Percentiles rank a stretch among this genome's conserved stretches.
Conservation (phyloP, 2,329 filamentous ascomycete genomes). For the Fusarium protoensiforme region DNA sequence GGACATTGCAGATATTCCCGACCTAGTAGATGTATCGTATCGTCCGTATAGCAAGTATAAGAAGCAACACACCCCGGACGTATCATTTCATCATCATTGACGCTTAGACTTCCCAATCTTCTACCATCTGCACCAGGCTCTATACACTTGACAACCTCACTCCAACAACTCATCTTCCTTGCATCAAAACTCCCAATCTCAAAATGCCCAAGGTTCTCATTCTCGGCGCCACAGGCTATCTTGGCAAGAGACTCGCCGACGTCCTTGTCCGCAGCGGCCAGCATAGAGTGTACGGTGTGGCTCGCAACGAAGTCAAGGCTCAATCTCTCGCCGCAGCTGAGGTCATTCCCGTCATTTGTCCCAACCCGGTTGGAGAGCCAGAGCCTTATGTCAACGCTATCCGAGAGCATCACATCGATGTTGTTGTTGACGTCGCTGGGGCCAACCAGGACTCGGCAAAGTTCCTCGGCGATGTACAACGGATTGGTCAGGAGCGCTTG, state of each 20-base stretch:
- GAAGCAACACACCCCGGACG: not conserved
- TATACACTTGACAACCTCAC: not conserved
- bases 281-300: not conserved
- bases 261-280: not conserved
- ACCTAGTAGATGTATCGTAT: rapidly evolving
- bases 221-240: not conserved
- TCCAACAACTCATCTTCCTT: not conserved
- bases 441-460: not conserved
- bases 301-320: not conserved
- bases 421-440: not conserved
- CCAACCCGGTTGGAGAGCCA: not conserved
- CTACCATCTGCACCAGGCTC: not conserved
- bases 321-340: not conserved
- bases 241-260: not conserved
- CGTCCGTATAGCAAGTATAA: not conserved
- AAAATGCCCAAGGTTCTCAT: not conserved
- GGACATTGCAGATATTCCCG: not conserved
- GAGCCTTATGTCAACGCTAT: not conserved
- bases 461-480: not conserved
- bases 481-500: not conserved
- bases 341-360: not conserved
- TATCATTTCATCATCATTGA: not conserved
- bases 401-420: not conserved
- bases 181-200: rapidly evolving
- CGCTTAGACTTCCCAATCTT: not conserved